Evolutionary conservation across 306 rosid species (phyloP), one percentile per base, ranked within the genome.

Genomic region (Argentina anserina): DNA sequence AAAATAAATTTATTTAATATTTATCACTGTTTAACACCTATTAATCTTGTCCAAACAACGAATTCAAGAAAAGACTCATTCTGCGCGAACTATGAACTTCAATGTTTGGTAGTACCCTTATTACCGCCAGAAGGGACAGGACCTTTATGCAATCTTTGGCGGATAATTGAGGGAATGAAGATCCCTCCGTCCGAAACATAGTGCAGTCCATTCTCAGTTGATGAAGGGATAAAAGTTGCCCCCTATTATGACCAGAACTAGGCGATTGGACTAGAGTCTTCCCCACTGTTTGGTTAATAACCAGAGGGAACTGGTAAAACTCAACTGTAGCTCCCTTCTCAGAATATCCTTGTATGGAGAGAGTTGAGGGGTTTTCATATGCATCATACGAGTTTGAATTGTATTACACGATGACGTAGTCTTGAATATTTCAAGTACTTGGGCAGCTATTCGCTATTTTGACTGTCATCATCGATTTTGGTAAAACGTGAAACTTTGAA

Each of bases 161-260:
- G 59, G 52, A 70, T 61, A 61, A 61, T 53, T 18, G 74, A 70
- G 41, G 74, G 29, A 53, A 21, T 70, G 37, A 1, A 76, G 20
- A 58, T 26, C 4, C 8, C 37, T 2, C 37, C 20, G 37, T 58
- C 10, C 18, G 21, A 58, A 58, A 28, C 64, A 58, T 58, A 58
- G n/a, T 14, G 64, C 64, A 28, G 36, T 13, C 20, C 37, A 7
- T 29, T 58, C 9, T n/a, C 33, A 28, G 64, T 58, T 58, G 64
- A 58, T 21, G 58, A 52, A 13, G 64, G 18, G 64, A 29, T 28
- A 11, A 58, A 58, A 2, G 33, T 28, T 6, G 20, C 3, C 36
- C n/a, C 9, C 20, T 58, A 28, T 58, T 58, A 12, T 36, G 4
- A 12, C 8, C 63, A 58, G 7, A 5, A 55, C 61, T 3, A 12